Conservation (phyloP, 805 yeast species). For the Danielia reshetovae region DNA sequence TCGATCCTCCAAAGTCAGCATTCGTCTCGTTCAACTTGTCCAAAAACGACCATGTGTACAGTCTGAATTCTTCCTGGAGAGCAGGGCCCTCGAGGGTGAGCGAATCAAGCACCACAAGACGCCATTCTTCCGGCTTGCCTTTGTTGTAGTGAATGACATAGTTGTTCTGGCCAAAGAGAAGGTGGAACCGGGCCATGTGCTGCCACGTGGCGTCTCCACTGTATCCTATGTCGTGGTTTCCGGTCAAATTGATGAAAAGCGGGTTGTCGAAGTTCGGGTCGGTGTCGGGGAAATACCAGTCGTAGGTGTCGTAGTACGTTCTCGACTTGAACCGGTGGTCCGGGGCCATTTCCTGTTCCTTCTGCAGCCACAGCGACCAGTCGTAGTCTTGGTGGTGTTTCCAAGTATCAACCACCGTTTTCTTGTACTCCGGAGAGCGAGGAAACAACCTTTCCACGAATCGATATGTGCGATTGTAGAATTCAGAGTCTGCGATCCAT, state of each 20-base stretch:
- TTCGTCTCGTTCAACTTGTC: conserved; percentile 50
- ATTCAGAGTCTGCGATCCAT: conserved; percentile 90
- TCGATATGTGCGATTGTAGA: conserved; percentile 71
- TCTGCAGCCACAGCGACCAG: conserved; percentile 45
- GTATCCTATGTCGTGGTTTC: conserved; percentile 96
- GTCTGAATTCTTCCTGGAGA: conserved; percentile 63
- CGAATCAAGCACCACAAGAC: conserved; percentile 84
- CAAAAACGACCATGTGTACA: conserved; percentile 71
- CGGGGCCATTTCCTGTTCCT: conserved; percentile 39
- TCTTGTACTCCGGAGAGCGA: conserved; percentile 48
- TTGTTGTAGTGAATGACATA: conserved; percentile 69
- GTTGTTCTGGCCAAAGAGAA: conserved; percentile 80
- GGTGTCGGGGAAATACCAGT: conserved; percentile 49
- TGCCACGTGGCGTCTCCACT: conserved; percentile 92
- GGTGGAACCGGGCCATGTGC: conserved; percentile 75
- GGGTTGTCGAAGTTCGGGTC: conserved; percentile 49
- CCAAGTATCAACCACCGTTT: conserved; percentile 45
- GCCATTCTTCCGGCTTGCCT: conserved; percentile 68
- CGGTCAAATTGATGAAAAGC: conserved; percentile 77
- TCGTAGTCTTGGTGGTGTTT: conserved; percentile 50
- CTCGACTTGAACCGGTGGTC: conserved; percentile 31
- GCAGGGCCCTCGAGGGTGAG: conserved; percentile 89
- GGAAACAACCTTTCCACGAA: conserved; percentile 69
- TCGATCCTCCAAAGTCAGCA: conserved; percentile 61
- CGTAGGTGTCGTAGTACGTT: conserved; percentile 53